phyloP scores from a whole-genome alignment of 1,284 basidiomycete species.

The Cryptococcus amylolentus region DNA sequence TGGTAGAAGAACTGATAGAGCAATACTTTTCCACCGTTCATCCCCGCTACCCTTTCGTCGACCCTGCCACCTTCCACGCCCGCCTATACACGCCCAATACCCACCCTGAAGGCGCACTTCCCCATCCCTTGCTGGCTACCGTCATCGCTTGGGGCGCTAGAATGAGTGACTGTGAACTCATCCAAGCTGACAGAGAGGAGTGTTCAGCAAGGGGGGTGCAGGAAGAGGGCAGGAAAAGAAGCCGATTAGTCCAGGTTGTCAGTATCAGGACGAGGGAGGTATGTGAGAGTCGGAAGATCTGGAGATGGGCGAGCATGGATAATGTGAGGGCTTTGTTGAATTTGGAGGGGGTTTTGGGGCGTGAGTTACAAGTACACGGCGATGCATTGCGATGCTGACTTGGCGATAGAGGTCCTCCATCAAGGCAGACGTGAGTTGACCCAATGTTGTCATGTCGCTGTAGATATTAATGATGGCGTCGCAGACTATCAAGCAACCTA shows the following conservation, averaged over 20 bases:
- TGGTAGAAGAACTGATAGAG: conserved; percentile 81
- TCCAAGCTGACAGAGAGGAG: conserved; percentile 70
- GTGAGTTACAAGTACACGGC: conserved; percentile 28
- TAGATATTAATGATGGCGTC: neutral
- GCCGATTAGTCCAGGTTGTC: conserved; percentile 70
- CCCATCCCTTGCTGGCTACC: conserved; percentile 74
- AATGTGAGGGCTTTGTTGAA: conserved; percentile 57
- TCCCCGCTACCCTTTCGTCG: conserved; percentile 72
- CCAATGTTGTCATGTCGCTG: neutral
- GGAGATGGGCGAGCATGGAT: conserved; percentile 71
- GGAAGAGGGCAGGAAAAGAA: conserved; percentile 49
- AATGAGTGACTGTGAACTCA: conserved; percentile 79
- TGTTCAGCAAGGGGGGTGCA: conserved; percentile 14
- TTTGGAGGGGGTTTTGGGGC: conserved; percentile 34
- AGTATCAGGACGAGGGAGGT: conserved; percentile 75
- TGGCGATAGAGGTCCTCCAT: conserved; percentile 4
- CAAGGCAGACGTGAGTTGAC: conserved; percentile 9
- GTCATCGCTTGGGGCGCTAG: conserved; percentile 90
- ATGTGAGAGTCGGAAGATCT: conserved; percentile 77
- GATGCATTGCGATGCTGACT: neutral
- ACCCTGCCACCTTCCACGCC: conserved; percentile 68
- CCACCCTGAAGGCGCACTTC: conserved; percentile 52
- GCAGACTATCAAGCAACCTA: conserved; percentile 27
- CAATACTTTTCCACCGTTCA: conserved; percentile 71
- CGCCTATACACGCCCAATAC: conserved; percentile 38